These are phyloP conservation scores for Allomyces macrogynus DNA, from an alignment of 192 early-diverging fungal genomes.

Conservation along the genomic window DNA sequence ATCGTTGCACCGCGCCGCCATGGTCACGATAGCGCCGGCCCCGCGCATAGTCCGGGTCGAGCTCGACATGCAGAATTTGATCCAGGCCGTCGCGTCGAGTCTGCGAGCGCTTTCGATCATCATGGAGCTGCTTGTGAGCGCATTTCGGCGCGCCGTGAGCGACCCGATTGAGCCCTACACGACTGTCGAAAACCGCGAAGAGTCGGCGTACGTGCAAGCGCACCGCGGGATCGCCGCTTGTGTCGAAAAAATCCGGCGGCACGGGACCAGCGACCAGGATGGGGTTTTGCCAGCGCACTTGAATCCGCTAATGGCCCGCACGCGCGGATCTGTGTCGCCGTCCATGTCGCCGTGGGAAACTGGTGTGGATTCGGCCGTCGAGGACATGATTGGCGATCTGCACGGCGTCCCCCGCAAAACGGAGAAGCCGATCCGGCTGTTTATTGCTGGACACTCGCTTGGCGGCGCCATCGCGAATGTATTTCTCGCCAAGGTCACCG, in stretches of 20 bases:
- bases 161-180: background rate
- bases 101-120: background rate
- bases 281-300: too few relatives aligned
- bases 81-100: background rate
- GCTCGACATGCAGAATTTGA: background rate
- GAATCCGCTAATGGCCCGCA: too few relatives aligned
- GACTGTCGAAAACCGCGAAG: background rate
- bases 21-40: too few relatives aligned
- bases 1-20: too few relatives aligned
- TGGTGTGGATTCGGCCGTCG: too few relatives aligned
- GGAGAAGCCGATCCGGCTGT: too few relatives aligned
- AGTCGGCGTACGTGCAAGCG: background rate
- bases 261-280: too few relatives aligned
- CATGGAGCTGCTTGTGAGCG: background rate
- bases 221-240: background rate
- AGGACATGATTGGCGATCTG: too few relatives aligned
- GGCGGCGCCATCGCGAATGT: background rate
- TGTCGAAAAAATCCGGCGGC: too few relatives aligned
- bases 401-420: too few relatives aligned
- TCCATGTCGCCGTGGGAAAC: too few relatives aligned
- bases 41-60: background rate
- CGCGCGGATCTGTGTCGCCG: too few relatives aligned
- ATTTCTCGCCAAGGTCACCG: background rate
- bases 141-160: background rate
- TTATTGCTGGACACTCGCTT: background rate